These are phyloP conservation scores for Carallia pectinifolia DNA, from an alignment of 345 rosid species.

Conservation along the genomic window DNA sequence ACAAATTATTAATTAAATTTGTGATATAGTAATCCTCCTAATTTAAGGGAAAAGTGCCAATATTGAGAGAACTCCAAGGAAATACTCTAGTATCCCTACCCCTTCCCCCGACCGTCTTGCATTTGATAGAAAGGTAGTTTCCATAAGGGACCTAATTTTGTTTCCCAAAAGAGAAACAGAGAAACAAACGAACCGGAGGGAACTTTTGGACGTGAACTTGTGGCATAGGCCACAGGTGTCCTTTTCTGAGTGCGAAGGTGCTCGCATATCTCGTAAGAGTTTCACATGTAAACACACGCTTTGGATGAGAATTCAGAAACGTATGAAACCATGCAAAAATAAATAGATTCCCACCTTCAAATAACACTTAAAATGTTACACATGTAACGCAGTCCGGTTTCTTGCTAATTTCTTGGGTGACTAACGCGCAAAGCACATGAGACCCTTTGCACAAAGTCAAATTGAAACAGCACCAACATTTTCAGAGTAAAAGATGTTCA, in stretches of 20 bases:
- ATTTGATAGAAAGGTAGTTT: background rate
- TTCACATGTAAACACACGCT: background rate
- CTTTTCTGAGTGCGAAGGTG: too few species aligned
- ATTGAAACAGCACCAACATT: constrained; percentile 10
- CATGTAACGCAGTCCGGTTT: background rate
- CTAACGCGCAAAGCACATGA: background rate
- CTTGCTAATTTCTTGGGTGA: background rate
- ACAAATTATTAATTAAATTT: too few species aligned
- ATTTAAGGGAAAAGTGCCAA: too few species aligned
- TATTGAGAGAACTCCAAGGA: too few species aligned
- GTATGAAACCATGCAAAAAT: constrained; percentile 13
- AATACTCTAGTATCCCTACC: background rate
- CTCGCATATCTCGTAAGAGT: too few species aligned
- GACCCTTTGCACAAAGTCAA: constrained; percentile 2
- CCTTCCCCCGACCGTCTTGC: constrained; percentile 5
- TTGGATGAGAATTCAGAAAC: background rate
- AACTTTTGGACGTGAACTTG: background rate
- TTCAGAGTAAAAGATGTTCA: background rate
- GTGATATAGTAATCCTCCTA: too few species aligned
- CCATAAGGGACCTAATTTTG: background rate
- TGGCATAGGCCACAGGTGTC: background rate
- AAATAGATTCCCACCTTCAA: background rate
- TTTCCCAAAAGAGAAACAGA: too few species aligned
- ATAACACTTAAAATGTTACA: too few species aligned
- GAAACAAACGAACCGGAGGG: too few species aligned